Evolutionary conservation across 2,329 filamentous ascomycete species (phyloP), one percentile per base, ranked within the genome.

Genomic region (Aspergillus jensenii): DNA sequence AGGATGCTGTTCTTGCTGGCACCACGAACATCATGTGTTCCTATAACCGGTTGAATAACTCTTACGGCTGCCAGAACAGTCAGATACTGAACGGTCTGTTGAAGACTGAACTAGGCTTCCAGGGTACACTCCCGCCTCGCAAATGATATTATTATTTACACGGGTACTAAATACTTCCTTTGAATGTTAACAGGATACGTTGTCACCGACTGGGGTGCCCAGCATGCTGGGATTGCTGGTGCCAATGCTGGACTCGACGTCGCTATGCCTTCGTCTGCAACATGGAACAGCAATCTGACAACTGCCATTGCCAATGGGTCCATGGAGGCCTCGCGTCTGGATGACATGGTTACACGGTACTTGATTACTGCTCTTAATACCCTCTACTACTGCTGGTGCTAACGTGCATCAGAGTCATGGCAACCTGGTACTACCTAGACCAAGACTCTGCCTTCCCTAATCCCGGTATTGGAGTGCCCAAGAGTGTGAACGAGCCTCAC

Each of bases 101-200:
- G 64, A 95, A 93, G 78, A 84, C 84, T 27, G 90, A 95, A 72
- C 81, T 93, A 0, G 90, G 89, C 44, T 93, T 93, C 76, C 89
- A 68, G 23, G 67, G 90, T 0, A 31, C 21, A 21, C 1, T 21
- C 21, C 21, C 21, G 21, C 21, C 3, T 21, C 3, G 21, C 1
- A 21, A 4, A 21, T 21, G 21, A 21, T 21, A 21, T 21, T 1
- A 21, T 21, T 0, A 21, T 21, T 4, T 4, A 21, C 21, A 21
- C 21, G 21, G 21, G n/a, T n/a, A n/a, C n/a, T n/a, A n/a, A n/a
- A 11, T 31, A 31, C 3, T 11, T 2, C 0, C 3, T 31, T 9
- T 27, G 0, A 27, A 9, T 31, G 9, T 4, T 4, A 4, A 31
- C 3, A 31, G 27, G 27, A 31, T 91, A 91, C 66, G 83, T 93